These are phyloP conservation scores for Sicyos baderoa DNA, from an alignment of 306 rosid genomes.

Conservation along the genomic window DNA sequence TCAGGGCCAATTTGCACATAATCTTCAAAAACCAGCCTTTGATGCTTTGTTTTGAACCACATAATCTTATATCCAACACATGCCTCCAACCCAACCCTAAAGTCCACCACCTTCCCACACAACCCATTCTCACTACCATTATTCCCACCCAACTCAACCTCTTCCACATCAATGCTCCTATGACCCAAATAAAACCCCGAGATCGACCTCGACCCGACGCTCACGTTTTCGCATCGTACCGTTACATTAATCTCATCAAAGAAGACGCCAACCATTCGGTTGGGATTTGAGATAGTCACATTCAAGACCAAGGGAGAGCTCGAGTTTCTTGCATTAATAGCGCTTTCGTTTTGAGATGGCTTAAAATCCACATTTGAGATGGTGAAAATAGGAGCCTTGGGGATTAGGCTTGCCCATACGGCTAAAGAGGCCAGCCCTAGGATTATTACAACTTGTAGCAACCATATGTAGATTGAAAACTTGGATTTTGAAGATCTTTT, in stretches of 20 bases:
- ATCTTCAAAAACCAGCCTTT: conserved; percentile 7
- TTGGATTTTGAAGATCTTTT: background rate
- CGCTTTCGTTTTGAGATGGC: background rate
- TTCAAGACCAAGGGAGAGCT: background rate
- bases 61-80: conserved; percentile 19
- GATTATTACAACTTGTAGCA: background rate
- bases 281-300: conserved; percentile 10
- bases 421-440: background rate
- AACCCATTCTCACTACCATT: background rate
- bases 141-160: conserved; percentile 3
- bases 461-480: background rate
- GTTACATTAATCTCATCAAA: conserved; percentile 7
- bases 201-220: background rate
- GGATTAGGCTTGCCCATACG: conserved; percentile 2
- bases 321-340: background rate
- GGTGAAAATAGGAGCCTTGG: background rate
- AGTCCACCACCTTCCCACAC: background rate
- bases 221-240: background rate
- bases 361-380: background rate
- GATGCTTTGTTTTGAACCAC: conserved; percentile 15
- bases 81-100: conserved; percentile 14
- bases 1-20: background rate
- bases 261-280: background rate
- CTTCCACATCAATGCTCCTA: background rate
- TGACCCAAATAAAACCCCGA: background rate